These are phyloP conservation scores for Ceratocystis variospora DNA, from an alignment of 2,329 filamentous ascomycete species.

Conservation along the genomic window DNA sequence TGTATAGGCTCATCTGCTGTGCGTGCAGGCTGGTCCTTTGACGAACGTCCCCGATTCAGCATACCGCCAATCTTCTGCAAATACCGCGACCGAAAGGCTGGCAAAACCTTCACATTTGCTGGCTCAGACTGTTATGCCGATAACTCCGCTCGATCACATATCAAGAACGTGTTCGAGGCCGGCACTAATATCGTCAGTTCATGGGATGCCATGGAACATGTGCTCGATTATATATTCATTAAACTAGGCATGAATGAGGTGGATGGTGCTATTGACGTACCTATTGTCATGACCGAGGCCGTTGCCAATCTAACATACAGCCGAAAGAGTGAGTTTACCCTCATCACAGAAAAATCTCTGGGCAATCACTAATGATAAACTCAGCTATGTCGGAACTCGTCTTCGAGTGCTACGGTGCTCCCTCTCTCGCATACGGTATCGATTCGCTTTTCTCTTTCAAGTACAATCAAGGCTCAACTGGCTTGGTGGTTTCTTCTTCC, in stretches of 20 bases:
- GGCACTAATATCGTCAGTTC: conserved; percentile 87
- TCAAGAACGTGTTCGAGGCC: conserved; percentile 79
- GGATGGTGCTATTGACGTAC: conserved; percentile 64
- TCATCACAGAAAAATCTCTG: neutral
- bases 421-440: conserved; percentile 83
- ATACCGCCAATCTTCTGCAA: conserved; percentile 86
- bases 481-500: conserved; percentile 80
- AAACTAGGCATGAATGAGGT: conserved; percentile 75
- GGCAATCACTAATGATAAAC: neutral
- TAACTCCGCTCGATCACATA: conserved; percentile 79
- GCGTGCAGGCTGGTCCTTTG: conserved; percentile 93
- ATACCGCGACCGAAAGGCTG: conserved; percentile 86
- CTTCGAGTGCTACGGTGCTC: conserved; percentile 88
- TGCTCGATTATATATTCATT: conserved; percentile 87
- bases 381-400: conserved; percentile 92
- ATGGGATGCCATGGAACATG: conserved; percentile 94
- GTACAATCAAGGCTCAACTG: conserved; percentile 77
- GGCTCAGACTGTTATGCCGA: conserved; percentile 90
- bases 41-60: conserved; percentile 62
- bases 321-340: conserved; percentile 54
- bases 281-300: conserved; percentile 89
- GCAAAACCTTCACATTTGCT: conserved; percentile 82
- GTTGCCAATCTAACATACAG: conserved; percentile 84
- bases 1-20: conserved; percentile 65
- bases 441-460: conserved; percentile 93